Evolutionary conservation across 306 rosid species (phyloP), one percentile per base, ranked within the genome.

Genomic region (Dryas alaskensis): DNA sequence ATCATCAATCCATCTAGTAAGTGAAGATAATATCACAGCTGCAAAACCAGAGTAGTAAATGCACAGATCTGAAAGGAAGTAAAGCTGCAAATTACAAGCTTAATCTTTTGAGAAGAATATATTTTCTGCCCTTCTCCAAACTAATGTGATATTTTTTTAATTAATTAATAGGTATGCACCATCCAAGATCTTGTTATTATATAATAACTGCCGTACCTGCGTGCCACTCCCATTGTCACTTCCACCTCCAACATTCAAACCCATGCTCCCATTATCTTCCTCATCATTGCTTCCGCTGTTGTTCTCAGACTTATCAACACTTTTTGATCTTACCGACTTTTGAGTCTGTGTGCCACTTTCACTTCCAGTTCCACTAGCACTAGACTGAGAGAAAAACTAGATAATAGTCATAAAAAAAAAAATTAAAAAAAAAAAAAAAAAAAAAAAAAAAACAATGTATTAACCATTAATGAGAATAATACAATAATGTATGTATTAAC

Each of bases 331-430:
- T 65, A 84, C 77, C 40, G 98, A 90, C 69, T 86, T 90, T 81
- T 88, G 94, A 44, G 90, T 84, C 69, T 88, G 89, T 42, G 89
- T 83, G 78, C 97, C 97, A 81, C 98, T 92, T 69, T 87, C 97
- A 72, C 98, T 90, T 66, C 92, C 95, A 77, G 97, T 90, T 69
- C 90, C 95, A 81, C 98, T 92, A 8, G 93, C 98, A 80, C 98
- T 90, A 58, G 98, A 92, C 98, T 92, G 92, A 64, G 69, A 60
- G 48, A 71, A 66, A 67, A 50, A 69, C 5, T 52, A 65, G 67
- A 73, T 58, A 44, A 46, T 51, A 72, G 49, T 57, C 51, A 45
- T 53, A 25, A 12, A 61, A 42, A 14, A 27, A 11, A 6, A 46
- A 47, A 45, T 53, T 16, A 12, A 61, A 42, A 14, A 27, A 11